Percentiles rank a stretch among this genome's conserved stretches.
Evolutionary conservation across 129 eudicot genomes (phyloP).

Genomic region (Pulicaria dysenterica): DNA sequence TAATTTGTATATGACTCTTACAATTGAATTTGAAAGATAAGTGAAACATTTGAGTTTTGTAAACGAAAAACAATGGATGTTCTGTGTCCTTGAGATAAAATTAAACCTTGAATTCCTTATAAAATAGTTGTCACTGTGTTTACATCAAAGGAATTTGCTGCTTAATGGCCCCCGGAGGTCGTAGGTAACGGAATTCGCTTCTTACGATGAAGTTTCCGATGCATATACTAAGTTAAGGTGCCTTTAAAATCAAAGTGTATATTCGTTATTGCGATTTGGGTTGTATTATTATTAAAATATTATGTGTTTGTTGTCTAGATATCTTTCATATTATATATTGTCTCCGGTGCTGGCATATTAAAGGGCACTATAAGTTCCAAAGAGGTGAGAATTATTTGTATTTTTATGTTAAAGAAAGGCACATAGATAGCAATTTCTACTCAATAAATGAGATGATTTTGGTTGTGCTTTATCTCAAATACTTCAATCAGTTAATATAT

Average conservation of each 20-base stretch:
- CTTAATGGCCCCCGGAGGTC: constrained; percentile 78
- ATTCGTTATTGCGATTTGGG: neutral
- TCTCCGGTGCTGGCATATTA: constrained; percentile 54
- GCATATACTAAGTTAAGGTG: constrained; percentile 80
- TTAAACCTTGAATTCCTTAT: too few species aligned
- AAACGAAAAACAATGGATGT: too few species aligned
- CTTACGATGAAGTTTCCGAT: constrained; percentile 79
- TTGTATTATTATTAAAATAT: neutral
- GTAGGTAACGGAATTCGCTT: constrained; percentile 71
- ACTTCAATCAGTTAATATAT: neutral
- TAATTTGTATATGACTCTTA: too few species aligned
- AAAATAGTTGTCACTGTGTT: too few species aligned
- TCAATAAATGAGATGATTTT: neutral
- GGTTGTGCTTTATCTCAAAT: neutral
- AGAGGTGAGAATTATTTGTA: too few species aligned
- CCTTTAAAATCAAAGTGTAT: constrained; percentile 6
- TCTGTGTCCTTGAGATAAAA: too few species aligned
- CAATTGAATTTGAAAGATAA: too few species aligned
- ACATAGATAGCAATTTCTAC: neutral
- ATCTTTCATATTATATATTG: constrained; percentile 74
- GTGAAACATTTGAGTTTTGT: too few species aligned
- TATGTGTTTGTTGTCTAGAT: constrained; percentile 43
- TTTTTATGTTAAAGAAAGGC: neutral
- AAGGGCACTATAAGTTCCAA: too few species aligned
- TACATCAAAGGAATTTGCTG: constrained; percentile 43